Base-by-base conservation (phyloP, 768 basidiomycete genomes). In the Clitopilus hobsonii region DNA sequence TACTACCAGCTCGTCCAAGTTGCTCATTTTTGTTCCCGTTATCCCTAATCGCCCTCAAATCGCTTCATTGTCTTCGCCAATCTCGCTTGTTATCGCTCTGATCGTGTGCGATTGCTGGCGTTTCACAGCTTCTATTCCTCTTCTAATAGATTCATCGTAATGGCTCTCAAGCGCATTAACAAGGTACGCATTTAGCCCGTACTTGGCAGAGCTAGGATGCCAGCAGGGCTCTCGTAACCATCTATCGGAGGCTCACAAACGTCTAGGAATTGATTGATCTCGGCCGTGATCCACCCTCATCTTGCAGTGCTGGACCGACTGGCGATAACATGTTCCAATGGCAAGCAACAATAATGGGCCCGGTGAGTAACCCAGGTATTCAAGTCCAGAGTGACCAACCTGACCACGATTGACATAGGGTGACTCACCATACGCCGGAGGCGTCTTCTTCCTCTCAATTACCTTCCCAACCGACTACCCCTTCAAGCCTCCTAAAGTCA, bases 331-430 rank as follows among this genome's bases (percentile, higher is more conserved):
- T 98, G 86, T 99, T 98, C 81, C 87, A 94, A 70, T 98, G 95
- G 96, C 94, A 98, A 72, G 96, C 96, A 58, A 98, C 96, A 62
- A 98, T 98, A 71, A 98, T 98, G 96, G 96, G 96, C 38, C 96
- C 96, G 56, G 95, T 96, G 67, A 71, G 94, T 79, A 23, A n/a
- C 48, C 28, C 26, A 6, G 49, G 26, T 53, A 25, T 18, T 30
- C 51, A 45, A 49, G 53, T 25, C 54, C 50, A 38, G 25, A 50
- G 54, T 61, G 69, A 64, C 66, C 58, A 64, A 63, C 32, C 54
- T 65, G 56, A 67, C 60, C 59, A 58, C 51, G 24, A 41, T 18
- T 55, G 48, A 26, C 61, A 30, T 60, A 97, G 95, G 86, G 90
- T 65, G 96, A 99, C 70, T 97, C 94, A 64, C 97, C 97, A 25